These are phyloP conservation scores for Collybia sordida DNA, from an alignment of 768 basidiomycete genomes.

Conservation along the genomic window DNA sequence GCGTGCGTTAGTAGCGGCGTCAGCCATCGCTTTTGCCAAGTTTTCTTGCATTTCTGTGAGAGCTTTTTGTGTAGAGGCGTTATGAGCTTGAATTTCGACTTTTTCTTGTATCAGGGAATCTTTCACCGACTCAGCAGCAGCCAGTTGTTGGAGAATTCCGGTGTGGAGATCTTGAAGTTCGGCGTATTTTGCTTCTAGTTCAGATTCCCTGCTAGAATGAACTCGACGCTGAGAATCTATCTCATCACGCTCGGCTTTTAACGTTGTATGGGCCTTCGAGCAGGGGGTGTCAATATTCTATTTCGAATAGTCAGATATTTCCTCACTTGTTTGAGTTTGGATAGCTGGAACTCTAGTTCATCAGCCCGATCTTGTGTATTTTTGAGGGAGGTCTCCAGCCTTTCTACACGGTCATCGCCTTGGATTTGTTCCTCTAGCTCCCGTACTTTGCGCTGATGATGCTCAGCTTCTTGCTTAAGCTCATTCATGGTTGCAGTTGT, in stretches of 20 bases:
- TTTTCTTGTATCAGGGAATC: slow-evolving; percentile 50
- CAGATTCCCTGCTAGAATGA: slow-evolving; percentile 40
- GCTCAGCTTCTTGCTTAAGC: slow-evolving; percentile 50
- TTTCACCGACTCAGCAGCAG: slow-evolving; percentile 42
- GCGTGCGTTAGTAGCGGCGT: slow-evolving; percentile 51
- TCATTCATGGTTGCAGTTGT: slow-evolving; percentile 54
- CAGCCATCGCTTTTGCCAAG: slow-evolving; percentile 52
- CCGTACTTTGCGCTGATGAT: slow-evolving; percentile 55
- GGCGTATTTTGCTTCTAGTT: slow-evolving; percentile 48
- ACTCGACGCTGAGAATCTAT: slow-evolving; percentile 47
- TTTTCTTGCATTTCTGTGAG: slow-evolving; percentile 58
- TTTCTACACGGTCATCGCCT: slow-evolving; percentile 78
- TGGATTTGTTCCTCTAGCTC: slow-evolving; percentile 83
- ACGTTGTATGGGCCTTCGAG: slow-evolving; percentile 49
- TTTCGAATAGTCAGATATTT: slow-evolving; percentile 1
- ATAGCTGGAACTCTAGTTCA: slow-evolving; percentile 80
- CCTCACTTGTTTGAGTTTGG: slow-evolving; percentile 73
- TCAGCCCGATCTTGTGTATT: slow-evolving; percentile 82
- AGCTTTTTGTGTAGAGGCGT: slow-evolving; percentile 42
- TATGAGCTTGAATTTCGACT: slow-evolving; percentile 44
- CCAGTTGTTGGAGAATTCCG: slow-evolving; percentile 40
- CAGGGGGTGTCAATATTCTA: slow-evolving; percentile 3
- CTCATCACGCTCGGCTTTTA: slow-evolving; percentile 63
- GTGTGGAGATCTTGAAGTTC: slow-evolving; percentile 41
- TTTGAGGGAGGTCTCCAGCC: slow-evolving; percentile 68